Evolutionary conservation across 2,329 filamentous ascomycete species (phyloP), one percentile per base, ranked within the genome.

Genomic region (Acarospora socialis): DNA sequence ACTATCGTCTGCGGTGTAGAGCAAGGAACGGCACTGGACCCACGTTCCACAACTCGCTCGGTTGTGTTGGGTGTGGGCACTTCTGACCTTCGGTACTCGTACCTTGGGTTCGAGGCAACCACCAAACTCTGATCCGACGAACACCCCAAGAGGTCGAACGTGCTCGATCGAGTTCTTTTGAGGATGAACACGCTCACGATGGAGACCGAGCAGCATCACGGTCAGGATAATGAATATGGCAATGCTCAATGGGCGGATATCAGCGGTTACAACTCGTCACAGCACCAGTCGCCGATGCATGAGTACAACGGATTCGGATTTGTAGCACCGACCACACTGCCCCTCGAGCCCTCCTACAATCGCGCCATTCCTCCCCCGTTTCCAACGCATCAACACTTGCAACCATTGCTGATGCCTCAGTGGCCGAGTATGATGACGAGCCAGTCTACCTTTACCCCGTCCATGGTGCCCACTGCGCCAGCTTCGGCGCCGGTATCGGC

Each of bases 381-480:
- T 44, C 57, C 59, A 23, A 58, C 62, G 19, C 62, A 63, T 37
- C 61, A 60, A 37, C 70, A 71, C 39, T 57, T 81, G 13, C 72
- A 80, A 14, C 77, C 81, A 49, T 60, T 86, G 42, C 75, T 81
- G 45, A 79, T 81, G 61, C 74, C 77, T 28, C 67, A 77, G 40
- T 92, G 82, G 82, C 82, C 82, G 5, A 87, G 81, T 52, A 78
- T 84, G 68, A 61, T 87, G 51, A 80, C 77, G 27, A 79, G 77
- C 42, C 77, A 80, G 26, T 64, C 70, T 43, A 82, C 73, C 47
- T 65, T 72, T 26, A 65, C 74, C 23, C 63, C 70, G 24, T 58
- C 71, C 22, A 65, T 80, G 36, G 67, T 74, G n/a, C 62, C 70
- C 4, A 46, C 59, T n/a, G 53, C 63, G 18, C 35, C 35, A 15